These are phyloP conservation scores for Zelonia costaricensis DNA, from an alignment of 208 protist genomes.

Conservation along the genomic window DNA sequence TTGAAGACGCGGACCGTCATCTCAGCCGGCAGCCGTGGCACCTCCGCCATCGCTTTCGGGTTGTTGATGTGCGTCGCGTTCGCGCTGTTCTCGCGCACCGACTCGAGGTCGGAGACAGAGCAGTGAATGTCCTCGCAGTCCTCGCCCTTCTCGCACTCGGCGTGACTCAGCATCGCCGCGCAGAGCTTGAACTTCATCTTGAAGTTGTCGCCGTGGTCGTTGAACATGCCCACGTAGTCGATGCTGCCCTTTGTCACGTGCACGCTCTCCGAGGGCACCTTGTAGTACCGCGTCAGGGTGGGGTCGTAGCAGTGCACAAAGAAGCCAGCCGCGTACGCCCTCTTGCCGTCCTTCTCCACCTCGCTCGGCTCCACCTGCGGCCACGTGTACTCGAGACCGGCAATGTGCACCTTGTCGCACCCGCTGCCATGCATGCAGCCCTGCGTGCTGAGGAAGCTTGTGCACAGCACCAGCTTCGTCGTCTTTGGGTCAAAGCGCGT, in stretches of 20 bases:
- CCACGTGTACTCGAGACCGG: slow-evolving; percentile 76
- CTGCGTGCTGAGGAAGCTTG: slow-evolving; percentile 45
- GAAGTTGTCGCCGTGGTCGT: slow-evolving; percentile 86
- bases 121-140: slow-evolving; percentile 65
- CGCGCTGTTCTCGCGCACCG: slow-evolving; percentile 32
- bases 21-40: slow-evolving; percentile 53
- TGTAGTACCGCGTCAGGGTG: slow-evolving; percentile 69
- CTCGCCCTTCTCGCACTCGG: slow-evolving; percentile 24
- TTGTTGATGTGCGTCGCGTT: slow-evolving; percentile 75
- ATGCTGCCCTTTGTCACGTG: slow-evolving; percentile 57
- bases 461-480: slow-evolving; percentile 51
- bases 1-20: slow-evolving; percentile 83
- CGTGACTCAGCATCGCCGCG: slow-evolving; percentile 16
- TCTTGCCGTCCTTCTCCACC: slow-evolving; percentile 25
- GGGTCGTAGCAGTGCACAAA: slow-evolving; percentile 74
- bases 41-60: slow-evolving; percentile 37
- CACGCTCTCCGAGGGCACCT: slow-evolving; percentile 67
- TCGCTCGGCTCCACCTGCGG: slow-evolving; percentile 43
- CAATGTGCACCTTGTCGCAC: slow-evolving; percentile 80
- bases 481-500: slow-evolving; percentile 27
- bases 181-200: slow-evolving; percentile 81
- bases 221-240: slow-evolving; percentile 79
- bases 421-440: slow-evolving; percentile 60
- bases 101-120: slow-evolving; percentile 40
- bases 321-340: slow-evolving; percentile 58